Evolutionary conservation across 176 grass and related monocot species (phyloP), one percentile per base, ranked within the genome.

Genomic region (Canna indica): DNA sequence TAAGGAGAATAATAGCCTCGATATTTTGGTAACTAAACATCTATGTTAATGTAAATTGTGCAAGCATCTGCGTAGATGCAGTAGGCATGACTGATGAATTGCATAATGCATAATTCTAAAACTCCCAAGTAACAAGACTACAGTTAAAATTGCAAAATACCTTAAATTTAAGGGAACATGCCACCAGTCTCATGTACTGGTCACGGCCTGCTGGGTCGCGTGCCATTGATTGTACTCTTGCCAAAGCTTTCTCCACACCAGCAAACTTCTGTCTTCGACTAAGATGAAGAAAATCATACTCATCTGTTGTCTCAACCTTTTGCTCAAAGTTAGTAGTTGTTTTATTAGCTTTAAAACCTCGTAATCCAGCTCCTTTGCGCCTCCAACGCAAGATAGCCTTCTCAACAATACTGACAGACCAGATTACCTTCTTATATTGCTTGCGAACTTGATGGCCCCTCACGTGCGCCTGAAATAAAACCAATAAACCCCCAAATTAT

Each of bases 311-410:
- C 29, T 59, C 85, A 75, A 68, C 77, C 42, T 68, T 75, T 77
- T 73, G 31, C 24, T 56, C 74, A 57, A 73, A 57, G 76, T 72
- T 34, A 17, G 31, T 69, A 46, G 59, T 47, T 36, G 52, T 83
- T 29, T 59, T 81, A 36, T 75, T 79, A 58, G 84, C 81, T 47
- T 72, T 79, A 83, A 99, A 99, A 26, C 94, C 94, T 1, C 89
- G 89, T 59, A 99, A 61, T 52, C 89, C 94, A 59, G 80, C 74
- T 47, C 89, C 82, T 77, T 72, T 83, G 35, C 86, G 74, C 73
- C 89, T 86, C 94, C 94, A 99, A 6, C 94, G 89, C 60, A 99
- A 72, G 75, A 99, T 93, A 52, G 86, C 72, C 71, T 97, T 97
- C 70, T 99, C 94, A 41, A 93, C 86, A 77, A 99, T 85, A 72